Conservation (phyloP, 306 rosid species). For the Trifolium repens region DNA sequence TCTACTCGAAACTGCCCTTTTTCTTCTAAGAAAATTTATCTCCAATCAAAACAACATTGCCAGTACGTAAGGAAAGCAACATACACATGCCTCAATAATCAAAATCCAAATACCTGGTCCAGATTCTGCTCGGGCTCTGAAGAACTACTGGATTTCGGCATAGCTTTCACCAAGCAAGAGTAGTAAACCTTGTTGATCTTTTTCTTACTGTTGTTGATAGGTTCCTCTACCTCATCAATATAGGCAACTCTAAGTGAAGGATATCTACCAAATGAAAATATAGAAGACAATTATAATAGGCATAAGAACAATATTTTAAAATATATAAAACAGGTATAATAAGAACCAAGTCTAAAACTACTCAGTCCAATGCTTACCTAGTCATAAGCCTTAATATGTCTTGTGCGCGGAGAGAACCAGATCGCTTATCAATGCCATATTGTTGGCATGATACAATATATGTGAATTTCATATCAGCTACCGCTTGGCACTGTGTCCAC, state of each 20-base stretch:
- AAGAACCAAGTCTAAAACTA: neutral
- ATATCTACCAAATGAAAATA: conserved; percentile 61
- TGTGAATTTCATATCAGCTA: conserved; percentile 96
- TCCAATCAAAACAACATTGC: conserved; percentile 15
- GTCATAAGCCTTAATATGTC: conserved; percentile 93
- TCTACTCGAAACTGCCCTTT: conserved; percentile 10
- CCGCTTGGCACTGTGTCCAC: conserved; percentile 93
- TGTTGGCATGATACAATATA: conserved; percentile 93
- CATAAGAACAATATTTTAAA: conserved; percentile 15
- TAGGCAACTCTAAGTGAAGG: conserved; percentile 98
- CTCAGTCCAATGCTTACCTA: conserved; percentile 54
- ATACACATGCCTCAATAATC: conserved; percentile 3
- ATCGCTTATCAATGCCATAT: conserved; percentile 92
- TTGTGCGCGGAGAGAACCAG: conserved; percentile 80
- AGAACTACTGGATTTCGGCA: conserved; percentile 79
- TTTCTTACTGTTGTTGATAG: conserved; percentile 70
- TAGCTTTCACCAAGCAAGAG: conserved; percentile 93
- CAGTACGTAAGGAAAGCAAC: neutral
- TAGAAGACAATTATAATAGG: conserved; percentile 6
- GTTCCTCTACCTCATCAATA: conserved; percentile 92
- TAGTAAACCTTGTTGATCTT: conserved; percentile 83
- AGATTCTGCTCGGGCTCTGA: conserved; percentile 83
- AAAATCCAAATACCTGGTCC: conserved; percentile 73
- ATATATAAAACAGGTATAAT: conserved; percentile 1
- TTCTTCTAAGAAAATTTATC: conserved; percentile 25